phyloP scores from a whole-genome alignment of 2,329 filamentous ascomycete genomes.

The Monilinia laxa region DNA sequence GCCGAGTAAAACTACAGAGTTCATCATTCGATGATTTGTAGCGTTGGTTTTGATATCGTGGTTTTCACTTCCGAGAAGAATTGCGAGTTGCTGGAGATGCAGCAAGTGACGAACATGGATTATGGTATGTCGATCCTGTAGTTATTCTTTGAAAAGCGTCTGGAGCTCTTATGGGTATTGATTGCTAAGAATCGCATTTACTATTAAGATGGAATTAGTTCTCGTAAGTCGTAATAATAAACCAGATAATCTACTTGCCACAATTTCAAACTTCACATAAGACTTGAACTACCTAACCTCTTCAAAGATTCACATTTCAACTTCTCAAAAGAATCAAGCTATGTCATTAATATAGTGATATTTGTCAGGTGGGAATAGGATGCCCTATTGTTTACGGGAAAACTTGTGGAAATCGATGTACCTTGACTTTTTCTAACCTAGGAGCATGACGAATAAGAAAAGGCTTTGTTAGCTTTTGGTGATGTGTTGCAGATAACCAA shows the following conservation, averaged over 20 bases:
- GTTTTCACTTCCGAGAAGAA: too few relatives aligned
- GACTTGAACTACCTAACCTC: constrained; percentile 50
- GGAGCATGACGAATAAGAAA: constrained; percentile 62
- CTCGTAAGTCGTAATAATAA: too few relatives aligned
- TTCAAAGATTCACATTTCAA: constrained; percentile 49
- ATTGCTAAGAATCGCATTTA: too few relatives aligned
- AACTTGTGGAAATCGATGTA: constrained; percentile 78
- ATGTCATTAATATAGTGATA: constrained; percentile 56
- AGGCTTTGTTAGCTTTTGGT: background rate
- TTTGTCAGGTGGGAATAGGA: constrained; percentile 83
- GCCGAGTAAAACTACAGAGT: too few relatives aligned
- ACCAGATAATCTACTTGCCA: background rate
- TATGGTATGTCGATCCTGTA: too few relatives aligned
- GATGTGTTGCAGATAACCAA: too few relatives aligned
- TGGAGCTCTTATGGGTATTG: background rate
- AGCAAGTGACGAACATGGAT: too few relatives aligned
- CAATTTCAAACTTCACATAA: constrained; percentile 21
- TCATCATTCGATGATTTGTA: too few relatives aligned
- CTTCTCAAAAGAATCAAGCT: too few relatives aligned
- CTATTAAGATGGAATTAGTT: background rate
- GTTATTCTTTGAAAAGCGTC: background rate
- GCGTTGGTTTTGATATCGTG: too few relatives aligned
- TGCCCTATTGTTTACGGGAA: constrained; percentile 71
- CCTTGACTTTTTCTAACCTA: constrained; percentile 73
- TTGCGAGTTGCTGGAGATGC: too few relatives aligned